Evolutionary conservation across 305 asterid species (phyloP), one percentile per base, ranked within the genome.

Genomic region (Striga hermonthica): DNA sequence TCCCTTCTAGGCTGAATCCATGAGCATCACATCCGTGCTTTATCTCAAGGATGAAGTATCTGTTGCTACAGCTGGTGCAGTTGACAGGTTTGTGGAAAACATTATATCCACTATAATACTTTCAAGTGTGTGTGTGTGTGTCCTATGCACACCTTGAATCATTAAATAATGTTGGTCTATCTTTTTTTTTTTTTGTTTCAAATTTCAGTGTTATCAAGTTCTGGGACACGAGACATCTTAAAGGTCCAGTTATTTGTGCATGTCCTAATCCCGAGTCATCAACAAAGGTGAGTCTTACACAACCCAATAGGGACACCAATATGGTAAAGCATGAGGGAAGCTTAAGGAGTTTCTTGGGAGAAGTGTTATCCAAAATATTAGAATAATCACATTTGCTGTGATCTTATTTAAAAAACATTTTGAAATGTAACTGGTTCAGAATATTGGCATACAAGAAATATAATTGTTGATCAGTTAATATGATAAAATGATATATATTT

Each of bases 41-140:
- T 85, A 78, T 76, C 90, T 94, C 64, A 94, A 84, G 72, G 99
- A 90, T 72, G 96, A 81, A 77, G 75, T 86, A 44, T 81, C 96
- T 60, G 54, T 90, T 74, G 96, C 96, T 45, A 88, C 95, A 64
- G 97, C 97, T 53, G 99, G 99, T 75, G 99, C 96, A 75, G 96
- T 86, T 71, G 97, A 90, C 86, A 90, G 96, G 99, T 90, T 44
- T 43, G 38, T 38, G 12, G 62, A 37, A 63, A 55, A 36, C 43
- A 48, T 44, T 64, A 7, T 62, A 50, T 63, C 28, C 58, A 67
- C 57, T 35, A 43, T 34, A 72, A 56, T 64, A 11, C 63, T 53
- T 38, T 54, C 59, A 10, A 45, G 67, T 22, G 31, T 22, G 31
- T 22, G 31, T 22, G 31, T 22, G 31, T 22, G 31, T 22, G 31